Conservation (phyloP, 2,329 filamentous ascomycete species). For the Epichloe bromicola region DNA sequence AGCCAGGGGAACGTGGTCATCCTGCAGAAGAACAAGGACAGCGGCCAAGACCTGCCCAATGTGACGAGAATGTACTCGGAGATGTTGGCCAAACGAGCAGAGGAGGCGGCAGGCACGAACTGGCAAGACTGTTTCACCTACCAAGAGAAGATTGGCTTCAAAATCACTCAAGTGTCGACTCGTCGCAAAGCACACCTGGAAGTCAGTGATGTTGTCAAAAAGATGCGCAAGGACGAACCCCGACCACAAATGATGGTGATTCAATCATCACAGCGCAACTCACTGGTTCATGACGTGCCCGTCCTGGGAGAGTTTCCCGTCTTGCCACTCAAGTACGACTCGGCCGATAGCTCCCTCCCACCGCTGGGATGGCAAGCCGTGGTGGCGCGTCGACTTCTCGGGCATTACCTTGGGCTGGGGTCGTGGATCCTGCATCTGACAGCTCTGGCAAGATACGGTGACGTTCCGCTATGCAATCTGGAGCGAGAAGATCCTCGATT, state of each 20-base stretch:
- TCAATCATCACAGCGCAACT: constrained; percentile 73
- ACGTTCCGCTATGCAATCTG: constrained; percentile 89
- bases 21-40: constrained; percentile 70
- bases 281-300: constrained; percentile 75
- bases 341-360: constrained; percentile 73
- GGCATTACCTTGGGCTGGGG: constrained; percentile 84
- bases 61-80: constrained; percentile 80
- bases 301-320: constrained; percentile 74
- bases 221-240: constrained; percentile 73
- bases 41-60: constrained; percentile 73
- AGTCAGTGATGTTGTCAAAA: constrained; percentile 77
- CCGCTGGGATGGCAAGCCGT: constrained; percentile 90
- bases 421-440: constrained; percentile 85
- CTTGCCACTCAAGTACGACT: constrained; percentile 67
- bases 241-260: constrained; percentile 74
- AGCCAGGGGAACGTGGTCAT: constrained; percentile 76
- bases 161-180: constrained; percentile 76
- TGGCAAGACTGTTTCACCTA: constrained; percentile 79
- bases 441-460: constrained; percentile 78
- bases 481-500: constrained; percentile 90
- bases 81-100: constrained; percentile 49
- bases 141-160: constrained; percentile 75
- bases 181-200: constrained; percentile 81
- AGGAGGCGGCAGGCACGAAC: constrained; percentile 53
- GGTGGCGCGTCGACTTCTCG: constrained; percentile 71